phyloP scores from a whole-genome alignment of 441 rosid species.

The Geranium incanum region DNA sequence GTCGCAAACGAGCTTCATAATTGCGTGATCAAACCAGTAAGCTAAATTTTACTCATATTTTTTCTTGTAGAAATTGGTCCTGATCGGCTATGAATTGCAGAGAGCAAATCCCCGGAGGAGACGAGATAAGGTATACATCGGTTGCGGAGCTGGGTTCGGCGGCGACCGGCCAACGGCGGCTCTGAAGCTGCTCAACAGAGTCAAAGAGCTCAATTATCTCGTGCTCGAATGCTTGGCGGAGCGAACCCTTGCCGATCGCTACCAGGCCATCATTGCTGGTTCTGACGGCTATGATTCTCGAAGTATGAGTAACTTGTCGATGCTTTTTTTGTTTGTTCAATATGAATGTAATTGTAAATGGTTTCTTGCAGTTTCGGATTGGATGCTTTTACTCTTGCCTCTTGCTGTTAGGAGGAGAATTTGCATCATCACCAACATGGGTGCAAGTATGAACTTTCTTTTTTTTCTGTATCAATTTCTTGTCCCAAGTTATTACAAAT shows the following conservation, averaged over 20 bases:
- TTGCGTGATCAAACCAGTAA: constrained; percentile 43
- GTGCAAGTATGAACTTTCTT: constrained; percentile 51
- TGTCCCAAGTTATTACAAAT: neutral
- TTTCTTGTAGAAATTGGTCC: neutral
- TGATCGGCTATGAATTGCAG: constrained; percentile 31
- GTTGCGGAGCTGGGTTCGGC: constrained; percentile 92
- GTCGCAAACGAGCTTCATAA: constrained; percentile 21
- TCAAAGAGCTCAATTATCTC: constrained; percentile 53
- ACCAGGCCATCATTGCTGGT: constrained; percentile 50
- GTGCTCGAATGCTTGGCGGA: constrained; percentile 96
- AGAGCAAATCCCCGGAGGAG: constrained; percentile 49
- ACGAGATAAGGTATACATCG: constrained; percentile 55
- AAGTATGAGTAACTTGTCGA: constrained; percentile 32
- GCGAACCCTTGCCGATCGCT: constrained; percentile 81
- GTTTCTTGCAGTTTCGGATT: constrained; percentile 49
- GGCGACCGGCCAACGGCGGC: constrained; percentile 82
- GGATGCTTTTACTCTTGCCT: constrained; percentile 76
- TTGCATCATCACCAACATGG: constrained; percentile 87
- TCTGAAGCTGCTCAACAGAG: constrained; percentile 68
- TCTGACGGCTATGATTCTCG: constrained; percentile 68
- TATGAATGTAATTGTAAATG: neutral
- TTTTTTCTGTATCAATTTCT: neutral
- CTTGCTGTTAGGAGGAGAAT: constrained; percentile 62
- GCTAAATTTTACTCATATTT: neutral
- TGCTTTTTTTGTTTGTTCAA: neutral